Percentiles rank a stretch among this genome's conserved stretches.
Evolutionary conservation across 768 basidiomycete genomes (phyloP).

Genomic region (Calocera viscosa): DNA sequence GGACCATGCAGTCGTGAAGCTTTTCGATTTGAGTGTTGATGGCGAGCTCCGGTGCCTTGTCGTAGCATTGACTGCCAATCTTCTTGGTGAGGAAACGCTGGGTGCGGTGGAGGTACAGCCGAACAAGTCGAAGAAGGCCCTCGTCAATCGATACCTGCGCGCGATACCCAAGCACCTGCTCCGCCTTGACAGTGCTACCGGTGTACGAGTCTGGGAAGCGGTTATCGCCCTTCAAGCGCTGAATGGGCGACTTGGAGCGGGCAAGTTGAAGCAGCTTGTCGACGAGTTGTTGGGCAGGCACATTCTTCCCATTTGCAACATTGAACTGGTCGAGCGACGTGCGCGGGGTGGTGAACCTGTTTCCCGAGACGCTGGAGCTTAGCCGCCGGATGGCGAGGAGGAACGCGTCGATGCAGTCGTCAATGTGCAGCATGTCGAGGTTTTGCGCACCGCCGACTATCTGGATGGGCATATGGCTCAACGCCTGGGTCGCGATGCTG

Average conservation of each 20-base stretch:
- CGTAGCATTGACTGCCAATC: not conserved
- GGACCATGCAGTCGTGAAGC: conserved; percentile 24
- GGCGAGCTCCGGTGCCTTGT: not conserved
- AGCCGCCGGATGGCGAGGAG: conserved; percentile 18
- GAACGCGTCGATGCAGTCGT: conserved; percentile 24
- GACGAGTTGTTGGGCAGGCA: conserved; percentile 20
- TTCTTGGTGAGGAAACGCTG: not conserved
- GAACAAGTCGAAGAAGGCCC: conserved; percentile 21
- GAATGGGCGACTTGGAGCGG: conserved; percentile 23
- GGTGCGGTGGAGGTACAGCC: conserved; percentile 4
- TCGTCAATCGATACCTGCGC: conserved; percentile 19
- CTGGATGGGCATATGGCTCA: conserved; percentile 24
- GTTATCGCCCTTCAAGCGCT: conserved; percentile 18
- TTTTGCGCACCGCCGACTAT: conserved; percentile 19
- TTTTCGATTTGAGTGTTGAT: conserved; percentile 16
- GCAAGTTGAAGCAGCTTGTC: conserved; percentile 20
- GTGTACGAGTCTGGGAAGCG: not conserved
- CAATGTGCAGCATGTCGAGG: conserved; percentile 22
- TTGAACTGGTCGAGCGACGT: conserved; percentile 18
- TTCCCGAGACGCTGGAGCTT: not conserved
- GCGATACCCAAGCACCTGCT: conserved; percentile 19
- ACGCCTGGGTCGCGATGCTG: conserved; percentile 20
- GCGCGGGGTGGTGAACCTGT: not conserved
- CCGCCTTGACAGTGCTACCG: conserved; percentile 9
- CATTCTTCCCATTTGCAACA: conserved; percentile 21